These are phyloP conservation scores for Venturiaceae sp. DNA, from an alignment of 2,329 filamentous ascomycete genomes.

Conservation along the genomic window DNA sequence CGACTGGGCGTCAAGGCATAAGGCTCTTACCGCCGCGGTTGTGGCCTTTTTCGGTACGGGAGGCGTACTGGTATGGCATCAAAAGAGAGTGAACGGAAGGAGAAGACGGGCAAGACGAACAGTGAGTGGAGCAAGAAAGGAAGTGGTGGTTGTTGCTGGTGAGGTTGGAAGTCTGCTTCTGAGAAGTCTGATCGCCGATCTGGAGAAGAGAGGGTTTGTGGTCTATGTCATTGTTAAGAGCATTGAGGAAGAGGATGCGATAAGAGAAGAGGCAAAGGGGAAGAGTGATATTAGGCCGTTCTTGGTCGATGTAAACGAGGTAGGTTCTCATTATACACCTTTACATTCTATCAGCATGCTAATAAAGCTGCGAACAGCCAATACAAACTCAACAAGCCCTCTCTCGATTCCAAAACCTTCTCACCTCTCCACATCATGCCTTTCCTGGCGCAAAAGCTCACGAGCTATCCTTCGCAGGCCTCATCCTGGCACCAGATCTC, in stretches of 20 bases:
- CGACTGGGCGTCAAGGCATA: slow-evolving; percentile 64
- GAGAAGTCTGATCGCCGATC: slow-evolving; percentile 70
- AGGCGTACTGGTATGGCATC: slow-evolving; percentile 47
- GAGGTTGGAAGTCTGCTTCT: slow-evolving; percentile 77
- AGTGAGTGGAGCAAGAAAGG: slow-evolving; percentile 72
- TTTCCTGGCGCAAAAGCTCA: slow-evolving; percentile 68
- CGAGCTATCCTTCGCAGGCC: slow-evolving; percentile 63
- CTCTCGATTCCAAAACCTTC: slow-evolving; percentile 59
- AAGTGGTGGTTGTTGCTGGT: slow-evolving; percentile 85
- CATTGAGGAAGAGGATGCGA: slow-evolving; percentile 72
- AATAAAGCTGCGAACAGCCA: slow-evolving; percentile 39
- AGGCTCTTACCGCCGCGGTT: slow-evolving; percentile 61
- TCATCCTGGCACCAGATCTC: slow-evolving; percentile 75
- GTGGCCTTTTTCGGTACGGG: slow-evolving; percentile 62
- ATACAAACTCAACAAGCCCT: slow-evolving; percentile 58
- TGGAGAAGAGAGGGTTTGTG: slow-evolving; percentile 86
- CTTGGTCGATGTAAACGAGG: slow-evolving; percentile 72
- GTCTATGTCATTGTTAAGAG: slow-evolving; percentile 83
- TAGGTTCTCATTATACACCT: slow-evolving; percentile 29
- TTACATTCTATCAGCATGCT: slow-evolving; percentile 11
- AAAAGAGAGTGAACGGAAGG: slow-evolving; percentile 47
- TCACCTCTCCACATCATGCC: slow-evolving; percentile 66
- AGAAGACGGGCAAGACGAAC: slow-evolving; percentile 71
- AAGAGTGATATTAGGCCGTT: slow-evolving; percentile 74
- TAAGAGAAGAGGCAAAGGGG: slow-evolving; percentile 55